A percentile compares a stretch with the other conserved stretches of the same genome.
phyloP scores from a whole-genome alignment of 2,329 filamentous ascomycete species.

The Dothideomycetidae sp. region DNA sequence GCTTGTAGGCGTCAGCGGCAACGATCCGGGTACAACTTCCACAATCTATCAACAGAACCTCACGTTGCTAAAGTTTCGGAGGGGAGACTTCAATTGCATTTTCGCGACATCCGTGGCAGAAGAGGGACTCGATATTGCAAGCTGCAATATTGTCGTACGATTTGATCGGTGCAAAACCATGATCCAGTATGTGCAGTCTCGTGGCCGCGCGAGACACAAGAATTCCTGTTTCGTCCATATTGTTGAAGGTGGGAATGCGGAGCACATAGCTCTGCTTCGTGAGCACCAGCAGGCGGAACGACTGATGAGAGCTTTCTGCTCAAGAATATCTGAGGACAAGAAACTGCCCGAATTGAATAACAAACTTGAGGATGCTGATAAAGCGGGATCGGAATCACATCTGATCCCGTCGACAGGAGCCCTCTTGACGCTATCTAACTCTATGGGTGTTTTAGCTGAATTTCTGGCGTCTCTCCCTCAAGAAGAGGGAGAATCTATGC shows the following conservation, averaged over 20 bases:
- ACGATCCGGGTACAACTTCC: constrained; percentile 35
- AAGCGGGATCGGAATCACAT: constrained; percentile 39
- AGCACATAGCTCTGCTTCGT: constrained; percentile 42
- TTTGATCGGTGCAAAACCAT: constrained; percentile 83
- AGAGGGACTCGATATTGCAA: constrained; percentile 51
- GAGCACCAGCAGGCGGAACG: constrained; percentile 46
- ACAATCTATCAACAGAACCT: constrained; percentile 60
- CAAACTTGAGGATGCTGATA: constrained; percentile 40
- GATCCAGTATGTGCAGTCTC: constrained; percentile 90
- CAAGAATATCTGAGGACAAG: constrained; percentile 58
- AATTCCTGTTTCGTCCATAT: constrained; percentile 76
- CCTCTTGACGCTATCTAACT: constrained; percentile 62
- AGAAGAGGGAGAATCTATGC: constrained; percentile 36
- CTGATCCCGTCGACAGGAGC: constrained; percentile 55
- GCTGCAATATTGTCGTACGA: constrained; percentile 52
- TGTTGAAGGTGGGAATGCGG: constrained; percentile 55
- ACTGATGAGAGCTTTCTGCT: constrained; percentile 62
- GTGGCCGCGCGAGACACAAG: constrained; percentile 65
- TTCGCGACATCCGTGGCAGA: constrained; percentile 53
- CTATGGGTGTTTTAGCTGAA: constrained; percentile 54
- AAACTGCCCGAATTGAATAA: constrained; percentile 47
- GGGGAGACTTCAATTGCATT: constrained; percentile 44
- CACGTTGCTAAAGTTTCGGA: constrained; percentile 51
- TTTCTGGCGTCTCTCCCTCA: constrained; percentile 58
- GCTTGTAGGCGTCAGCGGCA: constrained; percentile 45